Base-by-base conservation (phyloP, 78 protist genomes). In the Protostelium mycophagum region DNA sequence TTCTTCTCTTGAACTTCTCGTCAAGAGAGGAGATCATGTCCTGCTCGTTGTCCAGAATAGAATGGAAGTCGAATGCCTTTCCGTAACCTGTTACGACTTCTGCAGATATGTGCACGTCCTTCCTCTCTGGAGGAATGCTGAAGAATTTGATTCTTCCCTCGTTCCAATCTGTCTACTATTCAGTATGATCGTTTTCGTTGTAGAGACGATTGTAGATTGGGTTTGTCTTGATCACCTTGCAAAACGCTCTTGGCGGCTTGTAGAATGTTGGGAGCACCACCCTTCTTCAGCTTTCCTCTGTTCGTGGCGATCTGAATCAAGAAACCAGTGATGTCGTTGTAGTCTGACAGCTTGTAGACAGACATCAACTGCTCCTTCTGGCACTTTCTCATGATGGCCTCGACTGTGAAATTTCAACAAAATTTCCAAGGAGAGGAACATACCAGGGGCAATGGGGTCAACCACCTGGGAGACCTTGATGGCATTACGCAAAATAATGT, bases 401-500 rank as follows among this genome's bases (percentile, higher is more conserved):
- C 91, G n/a, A 92, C 91, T 28, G 73, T 51, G 5, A 5, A 51
- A 25, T 16, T 5, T 51, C 73, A 51, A 25, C 73, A 51, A 25
- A 51, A 25, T 5, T 51, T 16, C 5, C 16, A 16, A 51, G 31
- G 91, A 39, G 35, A 94, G 84, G 63, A 63, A 23, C 73, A 35
- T 91, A 23, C 90, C 92, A 1, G 92, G 90, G 28, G 90, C 85
- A 31, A 92, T 88, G 63, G 95, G 95, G 38, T 97, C 98, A 34
- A 1, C 91, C 28, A 97, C 35, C 34, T 94, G 91, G 35, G 95
- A 96, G 1, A 95, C 31, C 85, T 94, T 95, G 84, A 96, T 94
- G 63, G 87, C 93, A 38, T 89, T 87, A 34, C 96, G 1, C 28
- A 91, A 34, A 38, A 94, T 86, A 85, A 86, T 88, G 36, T 88